Base-by-base conservation (phyloP, 495 filamentous ascomycete genomes). In the Penicillium coprophilum region DNA sequence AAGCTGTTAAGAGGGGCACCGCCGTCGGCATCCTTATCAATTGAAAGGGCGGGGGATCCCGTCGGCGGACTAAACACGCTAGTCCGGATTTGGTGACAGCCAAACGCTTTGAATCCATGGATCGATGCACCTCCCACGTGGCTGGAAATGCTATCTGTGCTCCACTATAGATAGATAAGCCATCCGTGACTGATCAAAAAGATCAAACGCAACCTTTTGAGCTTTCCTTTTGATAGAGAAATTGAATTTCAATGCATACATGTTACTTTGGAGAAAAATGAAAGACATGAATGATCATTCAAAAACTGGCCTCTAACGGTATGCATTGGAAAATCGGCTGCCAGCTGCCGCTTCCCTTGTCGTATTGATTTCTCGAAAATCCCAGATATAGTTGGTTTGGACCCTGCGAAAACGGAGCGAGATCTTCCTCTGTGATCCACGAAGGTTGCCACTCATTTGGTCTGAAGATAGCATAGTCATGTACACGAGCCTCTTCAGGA, bases 401-500 rank as follows among this genome's bases (percentile, higher is more conserved):
- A 17, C n/a, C 34, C 8, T 9, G 34, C n/a, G 34, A 7, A 38
- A 38, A 38, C 7, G 15, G 6, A 17, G 34, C 34, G 8, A 38
- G n/a, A 38, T 38, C 34, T 38, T 38, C 34, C 15, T 38, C 15
- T 6, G 34, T 38, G 34, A 38, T 38, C 34, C 34, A 38, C 7
- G n/a, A n/a, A 17, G 34, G 34, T 38, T 38, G 34, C 15, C 15
- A 38, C 34, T 38, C 34, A 17, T 38, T 38, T 7, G 11, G 45
- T 19, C 24, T 28, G 36, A 67, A 61, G 8, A 67, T 47, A 27
- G 41, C 46, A 38, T 55, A 38, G 23, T 60, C 58, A 38, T 56
- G 36, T 39, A 64, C 53, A 3, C 64, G 64, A 15, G 64, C 64
- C 11, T 60, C 55, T 45, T 67, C 58, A 0, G 64, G 61, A 17